Conservation (phyloP, 352 stramenopile genomes). For the Globisporangium rhizosaccharum region DNA sequence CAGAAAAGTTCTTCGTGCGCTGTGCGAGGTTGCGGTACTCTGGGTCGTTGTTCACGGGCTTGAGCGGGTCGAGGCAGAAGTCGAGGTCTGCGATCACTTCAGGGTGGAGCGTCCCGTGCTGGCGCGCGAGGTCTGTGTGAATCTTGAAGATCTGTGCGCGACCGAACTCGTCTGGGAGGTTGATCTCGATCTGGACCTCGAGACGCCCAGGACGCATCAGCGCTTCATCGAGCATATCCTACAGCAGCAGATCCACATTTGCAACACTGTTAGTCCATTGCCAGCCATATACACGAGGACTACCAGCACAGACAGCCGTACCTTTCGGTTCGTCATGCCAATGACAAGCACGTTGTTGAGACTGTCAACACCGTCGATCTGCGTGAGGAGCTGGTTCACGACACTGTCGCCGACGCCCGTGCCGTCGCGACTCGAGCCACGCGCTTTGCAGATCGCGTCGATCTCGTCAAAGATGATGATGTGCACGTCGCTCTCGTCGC, state of each 20-base stretch:
- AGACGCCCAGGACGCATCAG: constrained; percentile 97
- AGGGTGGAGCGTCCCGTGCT: constrained; percentile 67
- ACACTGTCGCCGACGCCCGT: constrained; percentile 97
- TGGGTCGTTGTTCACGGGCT: constrained; percentile 54
- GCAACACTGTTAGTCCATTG: neutral
- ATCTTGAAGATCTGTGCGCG: constrained; percentile 98
- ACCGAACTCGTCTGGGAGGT: constrained; percentile 93
- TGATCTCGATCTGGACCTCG: constrained; percentile 99
- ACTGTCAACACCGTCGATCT: constrained; percentile 99
- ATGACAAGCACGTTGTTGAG: constrained; percentile 99
- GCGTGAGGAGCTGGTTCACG: constrained; percentile 99
- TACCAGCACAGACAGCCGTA: constrained; percentile 9
- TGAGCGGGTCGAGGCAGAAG: constrained; percentile 61
- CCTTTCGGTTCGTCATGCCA: constrained; percentile 99
- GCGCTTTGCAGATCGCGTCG: constrained; percentile 98
- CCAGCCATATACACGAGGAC: neutral
- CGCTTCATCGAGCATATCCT: constrained; percentile 94
- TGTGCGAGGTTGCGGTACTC: constrained; percentile 90
- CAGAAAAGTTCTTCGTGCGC: constrained; percentile 98
- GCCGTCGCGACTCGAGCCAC: constrained; percentile 90
- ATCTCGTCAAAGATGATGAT: constrained; percentile 99
- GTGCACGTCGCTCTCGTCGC: constrained; percentile 97
- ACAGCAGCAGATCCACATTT: neutral
- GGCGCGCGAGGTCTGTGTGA: constrained; percentile 89
- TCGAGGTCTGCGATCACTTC: constrained; percentile 76